phyloP scores from a whole-genome alignment of 1,284 basidiomycete species.

The Serendipita sp. region DNA sequence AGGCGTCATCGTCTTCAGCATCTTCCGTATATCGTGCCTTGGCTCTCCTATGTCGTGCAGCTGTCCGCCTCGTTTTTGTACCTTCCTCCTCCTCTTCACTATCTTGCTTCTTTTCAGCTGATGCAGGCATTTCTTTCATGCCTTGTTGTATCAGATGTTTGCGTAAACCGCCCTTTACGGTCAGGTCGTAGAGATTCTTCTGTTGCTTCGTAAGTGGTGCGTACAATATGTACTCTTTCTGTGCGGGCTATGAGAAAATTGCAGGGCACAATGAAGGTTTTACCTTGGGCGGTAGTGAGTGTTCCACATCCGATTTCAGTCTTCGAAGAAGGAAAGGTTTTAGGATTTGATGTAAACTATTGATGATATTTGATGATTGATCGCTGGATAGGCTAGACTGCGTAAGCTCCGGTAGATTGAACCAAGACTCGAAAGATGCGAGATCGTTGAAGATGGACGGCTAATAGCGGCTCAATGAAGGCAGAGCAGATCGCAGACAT shows the following conservation, averaged over 20 bases:
- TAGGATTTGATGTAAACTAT: slow-evolving; percentile 77
- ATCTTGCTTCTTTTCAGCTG: slow-evolving; percentile 14
- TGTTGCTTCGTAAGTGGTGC: slow-evolving; percentile 76
- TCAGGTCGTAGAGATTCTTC: slow-evolving; percentile 70
- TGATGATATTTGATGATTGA: slow-evolving; percentile 55
- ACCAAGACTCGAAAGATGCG: slow-evolving; percentile 83
- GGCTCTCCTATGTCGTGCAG: slow-evolving; percentile 22
- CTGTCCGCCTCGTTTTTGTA: slow-evolving; percentile 19
- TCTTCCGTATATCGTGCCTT: slow-evolving; percentile 29
- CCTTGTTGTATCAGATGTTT: slow-evolving; percentile 38
- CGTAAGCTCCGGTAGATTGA: slow-evolving; percentile 50
- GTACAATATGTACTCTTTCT: slow-evolving; percentile 93
- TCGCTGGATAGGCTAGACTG: slow-evolving; percentile 41
- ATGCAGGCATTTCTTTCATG: slow-evolving; percentile 13
- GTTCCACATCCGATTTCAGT: slow-evolving; percentile 84
- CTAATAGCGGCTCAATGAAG: background rate
- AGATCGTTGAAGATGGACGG: slow-evolving; percentile 87
- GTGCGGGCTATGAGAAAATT: slow-evolving; percentile 28
- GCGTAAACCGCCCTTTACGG: slow-evolving; percentile 54
- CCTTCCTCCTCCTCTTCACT: slow-evolving; percentile 21
- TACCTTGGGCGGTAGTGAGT: slow-evolving; percentile 37
- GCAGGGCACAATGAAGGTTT: background rate
- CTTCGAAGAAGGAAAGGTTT: slow-evolving; percentile 92
- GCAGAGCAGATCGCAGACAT: background rate
- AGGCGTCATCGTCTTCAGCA: slow-evolving; percentile 54